phyloP scores from a whole-genome alignment of 176 grass and related monocot species.

The Oryza punctata region DNA sequence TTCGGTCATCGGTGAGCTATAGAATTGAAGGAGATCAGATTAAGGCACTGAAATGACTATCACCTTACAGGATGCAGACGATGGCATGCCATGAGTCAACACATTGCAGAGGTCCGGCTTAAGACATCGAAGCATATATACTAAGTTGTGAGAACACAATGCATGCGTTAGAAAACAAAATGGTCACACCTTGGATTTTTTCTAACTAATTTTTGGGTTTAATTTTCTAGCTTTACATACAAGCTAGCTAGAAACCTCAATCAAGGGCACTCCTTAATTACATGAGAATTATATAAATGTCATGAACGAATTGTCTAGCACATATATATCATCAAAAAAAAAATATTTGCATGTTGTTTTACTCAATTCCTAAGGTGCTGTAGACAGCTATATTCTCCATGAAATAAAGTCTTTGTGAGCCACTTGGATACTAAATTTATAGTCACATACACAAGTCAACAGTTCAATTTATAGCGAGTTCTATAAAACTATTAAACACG shows the following conservation, averaged over 20 bases:
- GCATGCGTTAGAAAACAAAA: constrained; percentile 27
- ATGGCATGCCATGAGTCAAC: constrained; percentile 36
- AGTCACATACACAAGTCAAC: constrained; percentile 7
- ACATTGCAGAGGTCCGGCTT: constrained; percentile 43
- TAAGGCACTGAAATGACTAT: constrained; percentile 25
- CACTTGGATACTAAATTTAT: background rate
- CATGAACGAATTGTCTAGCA: background rate
- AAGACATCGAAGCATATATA: constrained; percentile 31
- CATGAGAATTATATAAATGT: background rate
- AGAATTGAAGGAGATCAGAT: background rate
- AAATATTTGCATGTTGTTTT: constrained; percentile 23
- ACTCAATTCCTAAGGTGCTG: background rate
- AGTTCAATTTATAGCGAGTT: constrained; percentile 16
- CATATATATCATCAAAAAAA: constrained; percentile 33
- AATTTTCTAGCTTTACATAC: constrained; percentile 32
- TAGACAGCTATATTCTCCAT: constrained; percentile 17
- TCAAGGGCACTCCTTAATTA: background rate
- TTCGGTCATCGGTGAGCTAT: background rate
- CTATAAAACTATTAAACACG: background rate
- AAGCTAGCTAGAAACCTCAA: background rate
- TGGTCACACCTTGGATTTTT: background rate
- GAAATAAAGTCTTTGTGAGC: constrained; percentile 1
- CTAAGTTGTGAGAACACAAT: constrained; percentile 12
- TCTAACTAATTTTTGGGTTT: constrained; percentile 14
- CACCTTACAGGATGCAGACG: constrained; percentile 12